Conservation (phyloP, 129 eudicot species). For the Flaveria ramosissima region DNA sequence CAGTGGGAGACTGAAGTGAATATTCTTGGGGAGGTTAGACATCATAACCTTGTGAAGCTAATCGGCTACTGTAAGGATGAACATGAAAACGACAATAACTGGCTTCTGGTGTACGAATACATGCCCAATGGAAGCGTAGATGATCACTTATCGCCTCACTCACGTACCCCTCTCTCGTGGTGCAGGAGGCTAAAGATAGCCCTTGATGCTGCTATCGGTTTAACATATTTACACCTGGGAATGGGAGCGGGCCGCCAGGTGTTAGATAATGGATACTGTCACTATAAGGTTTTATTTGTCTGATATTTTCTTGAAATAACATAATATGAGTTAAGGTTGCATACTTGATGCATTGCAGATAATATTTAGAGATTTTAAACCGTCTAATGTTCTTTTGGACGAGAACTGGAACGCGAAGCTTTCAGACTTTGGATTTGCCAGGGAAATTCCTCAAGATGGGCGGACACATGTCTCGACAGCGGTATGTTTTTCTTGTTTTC, state of each 20-base stretch:
- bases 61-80: conserved; percentile 81
- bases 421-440: conserved; percentile 83
- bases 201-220: conserved; percentile 77
- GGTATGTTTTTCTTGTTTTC: conserved; percentile 38
- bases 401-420: conserved; percentile 79
- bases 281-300: conserved; percentile 34
- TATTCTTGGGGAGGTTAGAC: conserved; percentile 67
- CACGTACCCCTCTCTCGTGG: conserved; percentile 53
- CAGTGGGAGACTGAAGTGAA: conserved; percentile 82
- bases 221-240: conserved; percentile 69
- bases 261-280: not conserved
- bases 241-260: conserved; percentile 48
- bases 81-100: conserved; percentile 60
- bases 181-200: conserved; percentile 67
- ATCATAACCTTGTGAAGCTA: conserved; percentile 71
- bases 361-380: conserved; percentile 78
- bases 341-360: conserved; percentile 42
- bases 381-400: conserved; percentile 83
- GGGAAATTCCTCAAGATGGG: conserved; percentile 70
- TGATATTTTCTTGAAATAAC: not conserved
- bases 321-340: conserved; percentile 2
- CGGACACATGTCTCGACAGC: conserved; percentile 69
- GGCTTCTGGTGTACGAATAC: conserved; percentile 74
- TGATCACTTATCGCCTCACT: conserved; percentile 53
- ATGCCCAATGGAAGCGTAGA: conserved; percentile 78